Base-by-base conservation (phyloP, 2,329 filamentous ascomycete species). In the Madurella mycetomatis region DNA sequence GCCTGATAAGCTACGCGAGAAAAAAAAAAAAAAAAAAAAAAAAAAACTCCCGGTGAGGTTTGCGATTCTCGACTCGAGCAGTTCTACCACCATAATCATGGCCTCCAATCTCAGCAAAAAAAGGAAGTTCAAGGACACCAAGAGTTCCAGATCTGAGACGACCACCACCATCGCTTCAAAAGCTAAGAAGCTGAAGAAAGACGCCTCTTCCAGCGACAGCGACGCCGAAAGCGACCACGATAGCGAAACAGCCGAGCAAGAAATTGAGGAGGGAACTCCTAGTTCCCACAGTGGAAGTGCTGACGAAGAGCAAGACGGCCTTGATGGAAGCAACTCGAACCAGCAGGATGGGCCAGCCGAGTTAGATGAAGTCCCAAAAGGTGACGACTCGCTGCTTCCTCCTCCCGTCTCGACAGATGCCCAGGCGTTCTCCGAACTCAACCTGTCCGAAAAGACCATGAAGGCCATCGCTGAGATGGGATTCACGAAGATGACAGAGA, bases 401-500 rank as follows among this genome's bases (percentile, higher is more conserved):
- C 72, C 85, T 2, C 77, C 77, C 31, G 78, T 82, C 31, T 81
- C 81, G 49, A 75, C 72, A 47, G 81, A 86, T 53, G 84, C 86
- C 18, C 77, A 86, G 65, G 83, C 84, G 49, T 96, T 96, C 67
- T 74, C 83, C 34, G 87, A 97, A 61, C 77, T 99, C 59, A 88
- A 88, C 51, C 80, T 99, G 11, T 94, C 90, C 1, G 87, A 92
- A 19, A 91, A 89, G 72, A 96, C 91, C 0, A 87, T 92, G 80
- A 84, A 87, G 73, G 92, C 91, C 9, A 91, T 96, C 64, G 67
- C 85, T 54, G 89, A 88, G 60, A 97, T 99, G 92, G 88, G 88
- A 13, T 96, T 97, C 69, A 86, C 88, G 66, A 92, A 81, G 46
- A 96, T 99, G 92, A 97, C 94, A 1, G 89, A 94, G 70, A 96